Base-by-base conservation (phyloP, 2,329 filamentous ascomycete species). In the Cadophora luteo-olivacea region DNA sequence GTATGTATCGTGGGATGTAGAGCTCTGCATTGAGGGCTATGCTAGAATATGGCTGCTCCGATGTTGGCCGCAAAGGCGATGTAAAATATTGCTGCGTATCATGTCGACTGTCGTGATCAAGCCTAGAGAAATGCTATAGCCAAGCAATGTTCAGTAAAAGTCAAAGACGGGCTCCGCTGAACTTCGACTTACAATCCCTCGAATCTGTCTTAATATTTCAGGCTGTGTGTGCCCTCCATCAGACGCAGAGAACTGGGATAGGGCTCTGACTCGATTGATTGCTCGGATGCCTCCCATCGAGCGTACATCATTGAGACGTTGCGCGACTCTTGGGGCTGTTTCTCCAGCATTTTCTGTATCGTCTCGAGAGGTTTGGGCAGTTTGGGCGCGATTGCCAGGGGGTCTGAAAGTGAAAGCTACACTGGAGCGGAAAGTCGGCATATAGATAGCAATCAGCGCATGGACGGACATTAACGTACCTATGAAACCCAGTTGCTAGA, bases 61-160 rank as follows among this genome's bases (percentile, higher is more conserved):
- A 51, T 33, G 24, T 14, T 29, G 32, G 12, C 25, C 24, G 22
- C 49, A 49, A 33, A 19, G 61, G 61, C 1, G 48, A n/a, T 11
- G 49, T 45, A 8, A 22, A 22, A 16, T 64, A 64, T 45, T 29
- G 63, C 29, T 65, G 63, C 19, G 63, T 65, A 36, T 65, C 63
- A 6, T 58, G 63, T 11, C 32, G 38, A 45, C 22, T 36, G 25
- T 36, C 36, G n/a, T 32, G 1, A 33, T 33, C 33, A n/a, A 57
- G 22, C 19, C 63, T 57, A 16, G 41, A 65, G 25, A 41, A 24
- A 25, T 41, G 51, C 63, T 65, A 36, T 32, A 29, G 5, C 29
- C 7, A 29, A 32, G 16, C 9, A 32, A 48, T 24, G 25, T 7
- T 65, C 2, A 49, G 36, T 45, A 2, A 52, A 8, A 32, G 5